phyloP scores from a whole-genome alignment of 345 rosid genomes.

The Isatis tinctoria region DNA sequence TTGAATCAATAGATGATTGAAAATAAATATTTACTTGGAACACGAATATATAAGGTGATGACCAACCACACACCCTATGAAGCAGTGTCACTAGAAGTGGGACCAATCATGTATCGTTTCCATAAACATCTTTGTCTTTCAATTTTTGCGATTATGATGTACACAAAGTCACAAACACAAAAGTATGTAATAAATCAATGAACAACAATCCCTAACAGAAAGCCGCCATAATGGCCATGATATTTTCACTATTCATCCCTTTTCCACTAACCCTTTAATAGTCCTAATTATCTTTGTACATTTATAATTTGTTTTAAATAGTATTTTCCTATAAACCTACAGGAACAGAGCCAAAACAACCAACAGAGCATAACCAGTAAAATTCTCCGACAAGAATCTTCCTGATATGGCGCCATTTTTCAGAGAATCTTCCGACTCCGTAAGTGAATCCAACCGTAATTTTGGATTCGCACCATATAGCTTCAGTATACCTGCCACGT shows the following conservation, averaged over 20 bases:
- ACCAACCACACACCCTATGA: background rate
- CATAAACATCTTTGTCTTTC: conserved; percentile 14
- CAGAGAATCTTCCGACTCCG: conserved; percentile 51
- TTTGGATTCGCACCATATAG: conserved; percentile 78
- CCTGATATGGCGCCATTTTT: conserved; percentile 27
- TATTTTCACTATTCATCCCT: background rate
- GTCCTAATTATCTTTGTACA: background rate
- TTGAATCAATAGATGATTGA: background rate
- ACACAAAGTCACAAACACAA: conserved; percentile 1
- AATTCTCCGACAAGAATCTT: conserved; percentile 22
- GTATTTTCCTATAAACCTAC: background rate
- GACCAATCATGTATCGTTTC: conserved; percentile 4
- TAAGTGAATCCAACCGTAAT: conserved; percentile 53
- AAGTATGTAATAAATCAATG: conserved; percentile 8
- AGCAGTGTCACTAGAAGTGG: background rate
- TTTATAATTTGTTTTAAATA: background rate
- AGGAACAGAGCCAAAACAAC: conserved; percentile 27
- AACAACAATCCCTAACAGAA: conserved; percentile 3
- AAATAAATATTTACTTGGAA: background rate
- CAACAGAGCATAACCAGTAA: conserved; percentile 35
- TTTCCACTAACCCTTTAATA: background rate
- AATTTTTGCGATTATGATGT: background rate
- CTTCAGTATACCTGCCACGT: conserved; percentile 75
- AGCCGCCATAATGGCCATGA: background rate
- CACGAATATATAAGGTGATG: background rate